Evolutionary conservation across 1,284 basidiomycete species (phyloP).

Genomic region (Leccinum pseudoinsigne): DNA sequence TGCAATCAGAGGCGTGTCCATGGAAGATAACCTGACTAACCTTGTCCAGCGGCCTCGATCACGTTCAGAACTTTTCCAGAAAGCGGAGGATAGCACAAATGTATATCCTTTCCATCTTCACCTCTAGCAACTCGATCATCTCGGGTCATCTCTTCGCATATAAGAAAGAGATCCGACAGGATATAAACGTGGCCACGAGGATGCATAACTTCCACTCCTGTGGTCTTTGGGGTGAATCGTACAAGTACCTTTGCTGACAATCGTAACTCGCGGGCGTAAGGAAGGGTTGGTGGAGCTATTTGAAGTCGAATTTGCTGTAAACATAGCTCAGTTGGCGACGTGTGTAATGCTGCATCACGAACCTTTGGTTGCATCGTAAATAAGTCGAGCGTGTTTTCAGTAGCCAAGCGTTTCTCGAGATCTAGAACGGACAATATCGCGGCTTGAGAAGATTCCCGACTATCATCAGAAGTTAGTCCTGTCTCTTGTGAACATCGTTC

Average conservation of each 20-base stretch:
- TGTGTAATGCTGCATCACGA: conserved; percentile 19
- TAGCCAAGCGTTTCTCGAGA: conserved; percentile 81
- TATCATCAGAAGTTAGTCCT: conserved; percentile 50
- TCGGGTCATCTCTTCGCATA: conserved; percentile 80
- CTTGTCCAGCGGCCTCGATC: conserved; percentile 59
- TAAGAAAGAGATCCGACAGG: conserved; percentile 89
- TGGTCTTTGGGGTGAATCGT: conserved; percentile 77
- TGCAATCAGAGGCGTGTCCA: conserved; percentile 14
- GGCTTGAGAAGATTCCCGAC: conserved; percentile 48
- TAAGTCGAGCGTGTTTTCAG: conserved; percentile 85
- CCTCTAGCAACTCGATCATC: conserved; percentile 56
- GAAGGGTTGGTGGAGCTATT: conserved; percentile 80
- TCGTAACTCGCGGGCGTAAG: conserved; percentile 81
- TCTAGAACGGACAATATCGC: conserved; percentile 64
- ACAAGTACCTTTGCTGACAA: conserved; percentile 76
- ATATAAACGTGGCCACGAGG: conserved; percentile 84
- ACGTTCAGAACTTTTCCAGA: conserved; percentile 91
- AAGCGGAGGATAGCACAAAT: conserved; percentile 93
- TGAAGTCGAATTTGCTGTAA: conserved; percentile 86
- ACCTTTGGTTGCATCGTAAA: conserved; percentile 97
- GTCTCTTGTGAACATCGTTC: conserved; percentile 63
- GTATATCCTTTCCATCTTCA: conserved; percentile 78
- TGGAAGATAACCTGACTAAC: conserved; percentile 36
- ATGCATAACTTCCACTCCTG: conserved; percentile 73
- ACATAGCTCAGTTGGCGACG: conserved; percentile 17